Conservation (phyloP, 2,329 filamentous ascomycete genomes). For the Ploettnerulaceae sp. region DNA sequence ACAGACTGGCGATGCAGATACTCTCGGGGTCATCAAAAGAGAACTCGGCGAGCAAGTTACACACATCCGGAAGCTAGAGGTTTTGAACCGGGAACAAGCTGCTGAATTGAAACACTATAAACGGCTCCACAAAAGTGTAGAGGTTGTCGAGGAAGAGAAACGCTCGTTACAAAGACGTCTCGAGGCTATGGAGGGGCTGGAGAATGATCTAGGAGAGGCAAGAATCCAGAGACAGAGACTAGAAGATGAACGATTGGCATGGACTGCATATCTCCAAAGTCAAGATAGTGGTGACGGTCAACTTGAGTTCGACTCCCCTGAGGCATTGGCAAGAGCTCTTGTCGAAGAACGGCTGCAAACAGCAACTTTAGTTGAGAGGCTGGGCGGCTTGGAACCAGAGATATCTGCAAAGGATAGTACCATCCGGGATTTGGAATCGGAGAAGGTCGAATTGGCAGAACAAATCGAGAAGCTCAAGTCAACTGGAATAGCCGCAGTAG, state of each 20-base stretch:
- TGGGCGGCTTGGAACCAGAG: constrained; percentile 77
- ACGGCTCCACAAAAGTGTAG: constrained; percentile 78
- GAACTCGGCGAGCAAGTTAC: constrained; percentile 87
- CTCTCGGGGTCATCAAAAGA: constrained; percentile 75
- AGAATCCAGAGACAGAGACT: constrained; percentile 79
- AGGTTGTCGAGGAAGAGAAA: constrained; percentile 95
- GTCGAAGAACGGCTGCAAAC: constrained; percentile 77
- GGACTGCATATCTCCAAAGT: constrained; percentile 78
- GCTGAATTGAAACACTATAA: constrained; percentile 77
- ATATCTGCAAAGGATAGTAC: constrained; percentile 70
- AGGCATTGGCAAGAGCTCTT: constrained; percentile 78
- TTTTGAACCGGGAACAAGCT: constrained; percentile 72
- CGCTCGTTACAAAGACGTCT: constrained; percentile 72
- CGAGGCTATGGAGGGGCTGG: constrained; percentile 66
- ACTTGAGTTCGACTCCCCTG: constrained; percentile 79
- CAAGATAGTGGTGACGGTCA: constrained; percentile 56
- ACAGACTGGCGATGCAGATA: constrained; percentile 81
- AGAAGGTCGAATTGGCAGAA: constrained; percentile 57
- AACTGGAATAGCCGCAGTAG: constrained; percentile 35
- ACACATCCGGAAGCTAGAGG: constrained; percentile 83
- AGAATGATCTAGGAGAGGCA: constrained; percentile 73
- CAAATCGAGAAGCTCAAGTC: constrained; percentile 68
- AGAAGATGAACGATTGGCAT: constrained; percentile 81
- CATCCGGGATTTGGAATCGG: constrained; percentile 66
- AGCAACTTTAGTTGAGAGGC: constrained; percentile 70